phyloP scores from a whole-genome alignment of 352 stramenopile genomes.

The Nothophytophthora sp. region DNA sequence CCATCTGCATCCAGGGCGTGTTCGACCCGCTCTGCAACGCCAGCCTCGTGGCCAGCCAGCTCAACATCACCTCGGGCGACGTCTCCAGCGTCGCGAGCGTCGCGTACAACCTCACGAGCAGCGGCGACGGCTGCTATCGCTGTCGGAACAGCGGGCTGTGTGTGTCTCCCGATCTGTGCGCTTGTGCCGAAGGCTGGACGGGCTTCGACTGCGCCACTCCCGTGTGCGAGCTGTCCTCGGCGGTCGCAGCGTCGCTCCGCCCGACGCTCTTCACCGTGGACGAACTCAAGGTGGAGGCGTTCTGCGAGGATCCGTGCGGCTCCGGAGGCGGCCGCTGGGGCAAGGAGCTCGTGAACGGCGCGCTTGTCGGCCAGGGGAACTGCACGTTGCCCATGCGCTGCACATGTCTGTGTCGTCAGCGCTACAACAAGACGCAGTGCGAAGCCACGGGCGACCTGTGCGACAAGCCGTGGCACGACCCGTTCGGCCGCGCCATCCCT shows the following conservation, averaged over 20 bases:
- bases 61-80: constrained; percentile 21
- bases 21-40: constrained; percentile 92
- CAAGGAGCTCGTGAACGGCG: constrained; percentile 73
- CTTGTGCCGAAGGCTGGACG: constrained; percentile 92
- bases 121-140: constrained; percentile 91
- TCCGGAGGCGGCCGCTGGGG: constrained; percentile 75
- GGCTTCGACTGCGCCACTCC: constrained; percentile 95
- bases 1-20: constrained; percentile 95
- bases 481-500: constrained; percentile 69
- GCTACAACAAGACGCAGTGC: constrained; percentile 73
- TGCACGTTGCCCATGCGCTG: constrained; percentile 92
- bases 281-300: constrained; percentile 89
- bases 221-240: constrained; percentile 76
- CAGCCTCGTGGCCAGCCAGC: constrained; percentile 36
- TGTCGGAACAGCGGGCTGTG: constrained; percentile 95
- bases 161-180: constrained; percentile 88
- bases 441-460: constrained; percentile 74
- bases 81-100: constrained; percentile 32
- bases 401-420: constrained; percentile 91
- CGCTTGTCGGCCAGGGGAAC: constrained; percentile 87
- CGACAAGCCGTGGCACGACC: constrained; percentile 83
- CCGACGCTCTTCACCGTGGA: constrained; percentile 94
- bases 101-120: constrained; percentile 26
- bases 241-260: constrained; percentile 57
- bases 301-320: constrained; percentile 95